These are phyloP conservation scores for Ammopiptanthus mongolicus DNA, from an alignment of 306 rosid species.

Conservation along the genomic window DNA sequence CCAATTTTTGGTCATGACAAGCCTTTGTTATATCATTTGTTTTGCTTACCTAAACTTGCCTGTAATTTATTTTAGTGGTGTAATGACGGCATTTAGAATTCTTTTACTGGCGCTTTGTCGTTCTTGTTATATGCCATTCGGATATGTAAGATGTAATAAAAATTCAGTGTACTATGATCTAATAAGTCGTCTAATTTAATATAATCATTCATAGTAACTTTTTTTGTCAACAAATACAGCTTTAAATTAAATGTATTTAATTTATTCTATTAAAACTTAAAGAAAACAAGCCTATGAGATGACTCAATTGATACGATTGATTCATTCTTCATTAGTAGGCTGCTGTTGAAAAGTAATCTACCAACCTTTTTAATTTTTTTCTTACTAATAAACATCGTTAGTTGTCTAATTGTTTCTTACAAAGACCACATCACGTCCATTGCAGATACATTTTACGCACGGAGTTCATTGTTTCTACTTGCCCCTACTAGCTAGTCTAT, in stretches of 20 bases:
- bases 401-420: too few species aligned
- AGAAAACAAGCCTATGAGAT: too few species aligned
- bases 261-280: not conserved
- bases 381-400: too few species aligned
- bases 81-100: slow-evolving; percentile 14
- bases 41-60: not conserved
- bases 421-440: too few species aligned
- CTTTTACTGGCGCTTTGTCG: not conserved
- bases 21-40: slow-evolving; percentile 23
- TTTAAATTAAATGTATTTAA: too few species aligned
- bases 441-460: too few species aligned
- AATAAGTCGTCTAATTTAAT: not conserved
- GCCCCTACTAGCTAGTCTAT: not conserved
- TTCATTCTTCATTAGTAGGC: too few species aligned
- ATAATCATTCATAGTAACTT: too few species aligned
- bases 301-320: too few species aligned
- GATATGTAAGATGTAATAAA: not conserved
- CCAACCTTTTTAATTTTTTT: too few species aligned
- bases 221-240: too few species aligned
- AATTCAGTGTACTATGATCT: not conserved
- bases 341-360: too few species aligned
- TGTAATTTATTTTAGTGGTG: slow-evolving; percentile 18
- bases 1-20: not conserved
- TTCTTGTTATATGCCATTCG: not conserved
- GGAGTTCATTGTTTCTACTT: not conserved